Percentiles rank a stretch among this genome's conserved stretches.
Conservation (phyloP, 2,329 filamentous ascomycete genomes). For the Hypoxylon sp. region DNA sequence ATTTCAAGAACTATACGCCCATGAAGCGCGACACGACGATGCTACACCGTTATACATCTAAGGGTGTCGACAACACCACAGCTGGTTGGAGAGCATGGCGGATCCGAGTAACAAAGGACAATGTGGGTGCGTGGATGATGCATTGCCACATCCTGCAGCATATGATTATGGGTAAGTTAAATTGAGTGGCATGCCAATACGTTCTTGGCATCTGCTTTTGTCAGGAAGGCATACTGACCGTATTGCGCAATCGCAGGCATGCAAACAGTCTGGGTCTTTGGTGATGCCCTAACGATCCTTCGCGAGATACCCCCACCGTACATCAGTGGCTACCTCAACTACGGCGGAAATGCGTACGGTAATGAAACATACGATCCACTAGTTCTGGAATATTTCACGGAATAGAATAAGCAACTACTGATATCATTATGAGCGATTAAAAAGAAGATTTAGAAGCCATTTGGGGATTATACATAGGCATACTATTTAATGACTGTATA, state of each 20-base stretch:
- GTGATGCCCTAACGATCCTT: conserved; percentile 57
- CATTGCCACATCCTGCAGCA: conserved; percentile 73
- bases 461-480: conserved; percentile 11
- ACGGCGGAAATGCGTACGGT: conserved; percentile 63
- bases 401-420: conserved; percentile 15
- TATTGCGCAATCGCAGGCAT: conserved; percentile 53
- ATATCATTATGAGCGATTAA: conserved; percentile 29
- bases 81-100: conserved; percentile 75
- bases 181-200: background rate
- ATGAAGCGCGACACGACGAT: conserved; percentile 65
- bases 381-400: conserved; percentile 49
- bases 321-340: conserved; percentile 60
- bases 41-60: conserved; percentile 67
- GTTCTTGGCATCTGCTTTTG: conserved; percentile 23
- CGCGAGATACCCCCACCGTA: conserved; percentile 55
- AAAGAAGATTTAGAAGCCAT: conserved; percentile 18
- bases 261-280: conserved; percentile 61
- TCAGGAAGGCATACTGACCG: conserved; percentile 4
- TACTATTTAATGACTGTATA: conserved; percentile 28
- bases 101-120: conserved; percentile 59
- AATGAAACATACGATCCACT: conserved; percentile 56
- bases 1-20: conserved; percentile 56
- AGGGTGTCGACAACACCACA: conserved; percentile 58
- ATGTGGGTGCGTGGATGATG: conserved; percentile 74
- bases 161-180: conserved; percentile 68